Conservation (phyloP, 2,329 filamentous ascomycete genomes). For the Colletotrichum somersetense region DNA sequence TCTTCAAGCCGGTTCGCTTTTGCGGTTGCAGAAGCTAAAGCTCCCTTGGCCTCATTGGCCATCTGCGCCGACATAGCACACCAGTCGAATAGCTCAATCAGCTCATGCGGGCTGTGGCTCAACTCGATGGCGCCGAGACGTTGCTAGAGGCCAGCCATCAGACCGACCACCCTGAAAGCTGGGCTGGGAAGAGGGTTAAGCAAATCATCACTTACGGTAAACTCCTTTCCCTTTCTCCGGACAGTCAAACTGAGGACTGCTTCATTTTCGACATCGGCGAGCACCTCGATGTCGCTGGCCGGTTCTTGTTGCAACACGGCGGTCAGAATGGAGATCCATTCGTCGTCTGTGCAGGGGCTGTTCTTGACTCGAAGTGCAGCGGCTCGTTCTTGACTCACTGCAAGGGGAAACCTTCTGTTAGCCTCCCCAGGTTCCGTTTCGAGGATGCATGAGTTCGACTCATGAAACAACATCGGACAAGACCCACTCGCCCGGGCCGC, state of each 20-base stretch:
- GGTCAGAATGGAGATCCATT: conserved; percentile 75
- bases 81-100: conserved; percentile 78
- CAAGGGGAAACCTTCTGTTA: conserved; percentile 35
- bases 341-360: conserved; percentile 67
- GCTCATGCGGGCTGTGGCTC: conserved; percentile 65
- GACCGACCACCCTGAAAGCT: conserved; percentile 29
- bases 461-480: conserved; percentile 43
- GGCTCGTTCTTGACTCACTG: conserved; percentile 61
- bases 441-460: conserved; percentile 32
- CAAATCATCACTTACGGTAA: conserved; percentile 67
- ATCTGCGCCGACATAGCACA: conserved; percentile 69
- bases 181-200: conserved; percentile 32
- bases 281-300: conserved; percentile 67
- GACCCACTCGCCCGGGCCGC: conserved; percentile 38
- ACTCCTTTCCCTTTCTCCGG: conserved; percentile 74
- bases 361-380: conserved; percentile 66
- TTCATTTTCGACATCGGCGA: conserved; percentile 69
- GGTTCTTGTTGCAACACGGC: conserved; percentile 67
- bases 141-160: conserved; percentile 62
- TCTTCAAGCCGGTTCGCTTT: conserved; percentile 64
- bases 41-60: conserved; percentile 58
- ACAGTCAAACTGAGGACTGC: conserved; percentile 71
- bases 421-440: conserved; percentile 8
- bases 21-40: conserved; percentile 57
- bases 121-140: conserved; percentile 75